phyloP scores from a whole-genome alignment of 2,329 filamentous ascomycete species.

The Aspergillus persii region DNA sequence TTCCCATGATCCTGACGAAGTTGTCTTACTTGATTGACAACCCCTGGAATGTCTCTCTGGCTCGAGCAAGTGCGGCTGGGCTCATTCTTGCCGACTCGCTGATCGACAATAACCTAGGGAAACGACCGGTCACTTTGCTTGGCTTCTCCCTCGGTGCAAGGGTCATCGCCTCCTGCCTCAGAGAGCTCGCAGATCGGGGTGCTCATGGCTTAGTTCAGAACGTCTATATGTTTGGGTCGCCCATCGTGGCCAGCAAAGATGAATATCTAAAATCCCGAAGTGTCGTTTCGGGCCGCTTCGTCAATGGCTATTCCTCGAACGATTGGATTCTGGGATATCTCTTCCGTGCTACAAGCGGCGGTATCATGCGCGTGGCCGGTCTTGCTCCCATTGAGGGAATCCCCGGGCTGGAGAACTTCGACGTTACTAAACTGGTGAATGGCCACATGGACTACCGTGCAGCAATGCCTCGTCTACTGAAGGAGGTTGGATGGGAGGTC shows the following conservation, averaged over 20 bases:
- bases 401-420: slow-evolving; percentile 82
- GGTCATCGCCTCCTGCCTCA: slow-evolving; percentile 88
- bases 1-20: slow-evolving; percentile 91
- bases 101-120: slow-evolving; percentile 85
- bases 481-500: slow-evolving; percentile 86
- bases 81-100: slow-evolving; percentile 92
- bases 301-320: slow-evolving; percentile 90
- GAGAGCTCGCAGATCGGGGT: slow-evolving; percentile 79
- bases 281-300: slow-evolving; percentile 87
- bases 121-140: slow-evolving; percentile 85
- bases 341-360: slow-evolving; percentile 89
- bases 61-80: slow-evolving; percentile 82
- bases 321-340: slow-evolving; percentile 98
- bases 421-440: slow-evolving; percentile 79
- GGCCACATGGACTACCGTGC: slow-evolving; percentile 97
- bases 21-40: slow-evolving; percentile 96
- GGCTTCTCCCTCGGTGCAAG: slow-evolving; percentile 91
- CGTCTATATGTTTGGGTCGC: slow-evolving; percentile 90
- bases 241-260: slow-evolving; percentile 85
- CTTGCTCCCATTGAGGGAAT: slow-evolving; percentile 72
- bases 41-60: slow-evolving; percentile 94
- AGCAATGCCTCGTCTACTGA: slow-evolving; percentile 83
- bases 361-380: slow-evolving; percentile 84
- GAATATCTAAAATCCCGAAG: slow-evolving; percentile 78
- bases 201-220: slow-evolving; percentile 89